A percentile compares a stretch with the other conserved stretches of the same genome.
Conservation (phyloP, 768 basidiomycete genomes). For the Panus rudis region DNA sequence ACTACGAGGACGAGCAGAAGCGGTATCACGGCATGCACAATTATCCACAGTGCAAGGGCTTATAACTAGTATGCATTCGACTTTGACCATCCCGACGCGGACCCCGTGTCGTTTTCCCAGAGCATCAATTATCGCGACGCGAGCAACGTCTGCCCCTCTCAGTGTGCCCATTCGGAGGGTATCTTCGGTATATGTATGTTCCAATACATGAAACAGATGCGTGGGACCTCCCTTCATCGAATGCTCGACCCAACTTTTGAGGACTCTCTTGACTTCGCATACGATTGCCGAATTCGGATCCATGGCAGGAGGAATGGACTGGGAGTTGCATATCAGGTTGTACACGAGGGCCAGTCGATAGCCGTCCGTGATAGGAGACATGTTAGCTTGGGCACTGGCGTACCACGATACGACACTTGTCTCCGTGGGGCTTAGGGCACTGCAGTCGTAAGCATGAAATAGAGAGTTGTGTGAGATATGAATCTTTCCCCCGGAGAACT, state of each 20-base stretch:
- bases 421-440: neutral
- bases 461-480: neutral
- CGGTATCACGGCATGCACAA: too few species aligned
- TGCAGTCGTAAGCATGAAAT: conserved; percentile 6
- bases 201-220: conserved; percentile 29
- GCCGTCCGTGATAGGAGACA: neutral
- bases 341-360: neutral
- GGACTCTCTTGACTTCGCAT: neutral
- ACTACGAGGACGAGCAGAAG: too few species aligned
- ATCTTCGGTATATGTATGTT: conserved; percentile 27
- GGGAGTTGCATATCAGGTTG: neutral
- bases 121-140: conserved; percentile 24
- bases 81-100: conserved; percentile 29
- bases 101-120: conserved; percentile 30
- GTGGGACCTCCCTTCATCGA: too few species aligned
- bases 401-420: neutral
- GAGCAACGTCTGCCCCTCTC: conserved; percentile 34
- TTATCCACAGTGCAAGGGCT: too few species aligned
- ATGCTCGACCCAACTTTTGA: neutral
- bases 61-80: conserved; percentile 28
- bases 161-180: conserved; percentile 23
- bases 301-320: neutral
- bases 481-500: neutral
- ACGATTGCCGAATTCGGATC: neutral
- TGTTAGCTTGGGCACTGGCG: neutral